A percentile compares a stretch with the other conserved stretches of the same genome.
These are phyloP conservation scores for Lasiosphaeris hirsuta DNA, from an alignment of 495 filamentous ascomycete species.

Conservation along the genomic window DNA sequence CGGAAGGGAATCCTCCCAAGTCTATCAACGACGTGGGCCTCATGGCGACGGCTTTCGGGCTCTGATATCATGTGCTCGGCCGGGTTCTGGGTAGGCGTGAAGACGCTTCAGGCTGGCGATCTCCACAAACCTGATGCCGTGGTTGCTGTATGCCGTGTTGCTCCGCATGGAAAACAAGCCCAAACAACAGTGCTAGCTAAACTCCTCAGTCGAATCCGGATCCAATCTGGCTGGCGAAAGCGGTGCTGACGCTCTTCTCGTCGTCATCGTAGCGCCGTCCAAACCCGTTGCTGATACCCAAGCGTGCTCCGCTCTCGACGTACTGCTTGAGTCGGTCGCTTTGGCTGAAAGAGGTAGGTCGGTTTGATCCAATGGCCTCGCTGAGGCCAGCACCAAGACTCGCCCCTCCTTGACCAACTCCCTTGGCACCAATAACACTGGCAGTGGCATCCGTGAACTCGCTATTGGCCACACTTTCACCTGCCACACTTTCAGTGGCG, in stretches of 20 bases:
- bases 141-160: constrained; percentile 12
- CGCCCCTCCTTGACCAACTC: constrained; percentile 69
- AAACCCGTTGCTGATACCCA: constrained; percentile 66
- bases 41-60: constrained; percentile 2
- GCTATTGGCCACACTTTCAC: constrained; percentile 84
- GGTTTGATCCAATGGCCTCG: constrained; percentile 51
- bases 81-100: constrained; percentile 4
- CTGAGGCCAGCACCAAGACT: constrained; percentile 76
- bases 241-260: constrained; percentile 89
- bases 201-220: constrained; percentile 76
- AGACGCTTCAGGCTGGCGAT: constrained; percentile 11
- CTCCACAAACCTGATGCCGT: constrained; percentile 9
- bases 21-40: constrained; percentile 3
- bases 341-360: constrained; percentile 46
- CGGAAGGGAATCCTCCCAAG: constrained; percentile 11
- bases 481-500: constrained; percentile 74
- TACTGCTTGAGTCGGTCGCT: constrained; percentile 78
- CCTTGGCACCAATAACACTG: constrained; percentile 68
- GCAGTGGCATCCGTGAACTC: constrained; percentile 79
- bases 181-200: constrained; percentile 5
- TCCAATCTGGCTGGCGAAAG: constrained; percentile 92
- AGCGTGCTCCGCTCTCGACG: constrained; percentile 66
- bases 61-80: constrained; percentile 17
- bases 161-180: constrained; percentile 18
- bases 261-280: constrained; percentile 87